Base-by-base conservation (phyloP, 139 green algal species). In the Dunaliella primolecta region DNA sequence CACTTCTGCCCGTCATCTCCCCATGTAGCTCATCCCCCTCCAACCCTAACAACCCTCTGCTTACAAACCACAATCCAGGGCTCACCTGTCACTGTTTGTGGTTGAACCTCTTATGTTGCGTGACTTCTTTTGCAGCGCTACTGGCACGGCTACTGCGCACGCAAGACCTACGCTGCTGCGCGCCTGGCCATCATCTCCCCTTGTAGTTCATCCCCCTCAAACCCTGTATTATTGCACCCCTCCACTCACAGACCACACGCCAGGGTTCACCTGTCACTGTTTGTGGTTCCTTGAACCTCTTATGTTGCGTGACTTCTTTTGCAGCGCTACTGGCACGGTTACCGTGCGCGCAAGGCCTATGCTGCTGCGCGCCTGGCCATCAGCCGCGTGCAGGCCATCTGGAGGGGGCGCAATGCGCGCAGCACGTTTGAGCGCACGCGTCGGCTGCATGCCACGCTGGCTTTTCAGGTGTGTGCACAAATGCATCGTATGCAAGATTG, bases 281-380 rank as follows among this genome's bases (percentile, higher is more conserved):
- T 29, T 27, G 27, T 56, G 29, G 29, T 37, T 33, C 75, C 30
- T 36, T 56, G 21, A n/a, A n/a, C n/a, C n/a, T n/a, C n/a, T n/a
- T n/a, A n/a, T n/a, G n/a, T n/a, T n/a, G n/a, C n/a, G n/a, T n/a
- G n/a, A n/a, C n/a, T n/a, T n/a, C n/a, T n/a, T n/a, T 20, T 87
- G 82, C 93, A 97, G 91, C 85, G 83, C 35, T 31, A 84, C 21
- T 98, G 88, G 87, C 92, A 94, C 36, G 81, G 86, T 78, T 91
- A 93, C 86, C 31, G 86, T 23, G 93, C 92, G 1, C 91, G 91
- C 71, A 82, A 70, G 15, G 76, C 64, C 1, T 93, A 90, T 85
- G 31, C 83, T 36, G 38, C 83, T 29, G 57, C 81, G 37, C 72
- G 80, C 33, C 3, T 36, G 33, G 0, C 71, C 29, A 57, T 76